Evolutionary conservation across 306 rosid species (phyloP), one percentile per base, ranked within the genome.

Genomic region (Albizia julibrissin): DNA sequence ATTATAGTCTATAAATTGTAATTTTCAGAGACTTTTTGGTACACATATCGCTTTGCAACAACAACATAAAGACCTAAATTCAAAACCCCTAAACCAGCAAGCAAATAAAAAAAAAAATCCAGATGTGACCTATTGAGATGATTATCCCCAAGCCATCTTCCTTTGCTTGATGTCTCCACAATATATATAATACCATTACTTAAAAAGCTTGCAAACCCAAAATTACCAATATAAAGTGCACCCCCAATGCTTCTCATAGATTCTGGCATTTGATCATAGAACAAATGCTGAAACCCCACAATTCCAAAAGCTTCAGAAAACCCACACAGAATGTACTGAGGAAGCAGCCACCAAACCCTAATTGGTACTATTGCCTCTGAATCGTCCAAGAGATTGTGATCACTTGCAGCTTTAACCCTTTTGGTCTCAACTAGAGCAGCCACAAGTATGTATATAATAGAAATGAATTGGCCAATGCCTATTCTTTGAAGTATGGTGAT

Each of bases 331-430:
- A 85, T 37, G 67, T 78, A 90, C 19, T 90, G 91, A 10, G 90
- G 93, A 40, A 90, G 85, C 26, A 90, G n/a, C 91, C 91, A 88
- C 90, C 90, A 85, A n/a, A 83, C 74, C 21, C 37, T 73, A 49
- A 88, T 90, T 15, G 93, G 90, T 1, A 90, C 47, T 10, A 61
- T 37, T 22, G 77, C 81, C 22, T 79, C 87, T 0, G 87, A 86
- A 13, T 44, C 59, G 68, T 88, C 89, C 11, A 80, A 4, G 11
- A 90, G 85, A 21, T 79, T 75, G 43, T 78, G 49, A 0, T 85
- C 24, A 37, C 43, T 77, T 0, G 87, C 88, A 0, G 77, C 26
- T 2, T 72, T 11, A 3, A 89, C 50, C 66, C 92, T 79, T 46
- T 84, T 85, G 22, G 74, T 29, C 49, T 85, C 91, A 4, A 79